These are phyloP conservation scores for Alternaria novae-zelandiae DNA, from an alignment of 2,329 filamentous ascomycete genomes.

Conservation along the genomic window DNA sequence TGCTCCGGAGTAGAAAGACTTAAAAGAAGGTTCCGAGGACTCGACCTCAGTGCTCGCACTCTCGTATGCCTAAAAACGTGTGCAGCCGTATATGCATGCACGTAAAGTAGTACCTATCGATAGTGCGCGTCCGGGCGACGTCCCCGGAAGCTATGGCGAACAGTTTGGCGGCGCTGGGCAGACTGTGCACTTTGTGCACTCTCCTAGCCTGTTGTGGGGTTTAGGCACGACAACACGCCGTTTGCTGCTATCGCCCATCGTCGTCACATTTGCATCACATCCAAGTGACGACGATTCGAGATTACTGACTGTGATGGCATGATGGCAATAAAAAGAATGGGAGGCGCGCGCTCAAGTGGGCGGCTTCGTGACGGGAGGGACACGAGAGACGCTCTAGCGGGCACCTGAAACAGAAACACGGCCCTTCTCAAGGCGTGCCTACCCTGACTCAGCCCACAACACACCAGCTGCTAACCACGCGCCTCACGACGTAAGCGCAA, in stretches of 20 bases:
- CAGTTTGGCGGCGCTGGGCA: conserved; percentile 11
- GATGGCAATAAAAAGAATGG: conserved; percentile 20
- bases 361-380: conserved; percentile 20
- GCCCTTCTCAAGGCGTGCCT: conserved; percentile 15
- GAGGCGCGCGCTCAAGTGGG: conserved; percentile 30
- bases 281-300: conserved; percentile 19
- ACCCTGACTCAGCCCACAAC: conserved; percentile 18
- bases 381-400: conserved; percentile 9
- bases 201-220: background rate
- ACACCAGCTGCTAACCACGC: conserved; percentile 12
- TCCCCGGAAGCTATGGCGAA: conserved; percentile 1
- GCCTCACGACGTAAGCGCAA: conserved; percentile 1
- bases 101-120: conserved; percentile 11
- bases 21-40: conserved; percentile 7
- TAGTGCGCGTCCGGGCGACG: conserved; percentile 1
- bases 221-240: conserved; percentile 20
- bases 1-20: conserved; percentile 13
- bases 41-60: background rate
- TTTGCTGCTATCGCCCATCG: conserved; percentile 6
- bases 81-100: conserved; percentile 10
- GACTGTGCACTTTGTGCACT: conserved; percentile 13
- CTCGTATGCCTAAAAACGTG: conserved; percentile 5
- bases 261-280: conserved; percentile 29
- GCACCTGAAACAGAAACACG: conserved; percentile 23
- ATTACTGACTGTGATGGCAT: conserved; percentile 17